These are phyloP conservation scores for Elsinoe necatrix DNA, from an alignment of 2,329 filamentous ascomycete genomes.

Conservation along the genomic window DNA sequence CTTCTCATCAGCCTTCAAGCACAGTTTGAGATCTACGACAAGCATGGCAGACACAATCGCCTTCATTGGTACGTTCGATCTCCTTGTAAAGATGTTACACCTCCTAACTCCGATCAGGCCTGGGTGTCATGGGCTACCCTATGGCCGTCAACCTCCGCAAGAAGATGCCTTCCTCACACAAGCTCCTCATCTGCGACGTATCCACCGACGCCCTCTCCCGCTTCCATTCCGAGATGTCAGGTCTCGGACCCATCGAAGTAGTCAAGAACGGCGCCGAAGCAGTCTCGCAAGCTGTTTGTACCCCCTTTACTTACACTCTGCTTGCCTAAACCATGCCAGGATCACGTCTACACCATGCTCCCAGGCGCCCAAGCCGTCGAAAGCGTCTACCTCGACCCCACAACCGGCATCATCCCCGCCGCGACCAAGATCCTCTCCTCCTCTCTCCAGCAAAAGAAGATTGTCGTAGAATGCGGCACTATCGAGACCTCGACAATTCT, in stretches of 20 bases:
- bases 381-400: slow-evolving; percentile 31
- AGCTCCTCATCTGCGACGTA: slow-evolving; percentile 34
- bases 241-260: slow-evolving; percentile 31
- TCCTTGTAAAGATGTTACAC: neutral
- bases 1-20: too few species aligned
- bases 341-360: slow-evolving; percentile 37
- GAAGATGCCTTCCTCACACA: slow-evolving; percentile 28
- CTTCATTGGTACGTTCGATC: neutral
- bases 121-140: slow-evolving; percentile 37
- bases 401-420: slow-evolving; percentile 30
- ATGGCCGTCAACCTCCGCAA: slow-evolving; percentile 36
- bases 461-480: slow-evolving; percentile 22
- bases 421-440: slow-evolving; percentile 18
- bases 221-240: slow-evolving; percentile 32
- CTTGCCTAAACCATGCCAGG: slow-evolving; percentile 18
- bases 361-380: slow-evolving; percentile 32
- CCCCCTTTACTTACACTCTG: slow-evolving; percentile 16
- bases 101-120: slow-evolving; percentile 20
- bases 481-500: slow-evolving; percentile 21
- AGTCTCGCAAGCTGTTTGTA: slow-evolving; percentile 28
- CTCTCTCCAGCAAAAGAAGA: slow-evolving; percentile 14
- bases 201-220: slow-evolving; percentile 30
- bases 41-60: slow-evolving; percentile 8
- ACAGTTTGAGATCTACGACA: neutral
- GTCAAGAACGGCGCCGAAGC: slow-evolving; percentile 34